These are phyloP conservation scores for Solanum ahanhuiri DNA, from an alignment of 257 asterid species.

Conservation along the genomic window DNA sequence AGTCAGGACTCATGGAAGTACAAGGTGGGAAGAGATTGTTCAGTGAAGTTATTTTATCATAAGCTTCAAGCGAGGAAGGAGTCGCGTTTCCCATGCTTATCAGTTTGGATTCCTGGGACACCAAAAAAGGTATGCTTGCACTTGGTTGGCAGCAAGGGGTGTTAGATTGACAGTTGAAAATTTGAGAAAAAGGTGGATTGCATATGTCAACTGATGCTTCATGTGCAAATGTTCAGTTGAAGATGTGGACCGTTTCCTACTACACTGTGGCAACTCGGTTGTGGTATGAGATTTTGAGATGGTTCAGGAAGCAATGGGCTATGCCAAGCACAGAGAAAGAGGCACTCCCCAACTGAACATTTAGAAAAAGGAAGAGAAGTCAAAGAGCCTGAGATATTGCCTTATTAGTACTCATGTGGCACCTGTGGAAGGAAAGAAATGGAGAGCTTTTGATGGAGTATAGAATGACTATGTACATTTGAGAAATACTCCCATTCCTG, in stretches of 20 bases:
- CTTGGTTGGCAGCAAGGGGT: neutral
- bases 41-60: neutral
- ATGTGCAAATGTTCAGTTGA: neutral
- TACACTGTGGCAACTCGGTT: neutral
- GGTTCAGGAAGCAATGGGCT: neutral
- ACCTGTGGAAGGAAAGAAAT: neutral
- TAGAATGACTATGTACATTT: neutral
- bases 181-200: neutral
- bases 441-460: neutral
- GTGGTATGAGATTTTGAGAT: neutral
- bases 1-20: neutral
- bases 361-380: neutral
- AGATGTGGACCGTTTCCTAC: neutral
- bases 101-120: neutral
- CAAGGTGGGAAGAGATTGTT: neutral
- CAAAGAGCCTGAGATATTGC: neutral
- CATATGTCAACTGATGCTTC: neutral
- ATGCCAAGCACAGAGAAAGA: neutral
- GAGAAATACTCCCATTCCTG: neutral
- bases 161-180: neutral
- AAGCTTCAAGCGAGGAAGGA: neutral
- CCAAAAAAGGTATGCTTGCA: neutral
- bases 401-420: neutral
- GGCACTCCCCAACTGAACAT: neutral
- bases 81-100: neutral